Percentiles rank a stretch among this genome's conserved stretches.
phyloP scores from a whole-genome alignment of 2,329 filamentous ascomycete species.

The Blastomyces parvus region DNA sequence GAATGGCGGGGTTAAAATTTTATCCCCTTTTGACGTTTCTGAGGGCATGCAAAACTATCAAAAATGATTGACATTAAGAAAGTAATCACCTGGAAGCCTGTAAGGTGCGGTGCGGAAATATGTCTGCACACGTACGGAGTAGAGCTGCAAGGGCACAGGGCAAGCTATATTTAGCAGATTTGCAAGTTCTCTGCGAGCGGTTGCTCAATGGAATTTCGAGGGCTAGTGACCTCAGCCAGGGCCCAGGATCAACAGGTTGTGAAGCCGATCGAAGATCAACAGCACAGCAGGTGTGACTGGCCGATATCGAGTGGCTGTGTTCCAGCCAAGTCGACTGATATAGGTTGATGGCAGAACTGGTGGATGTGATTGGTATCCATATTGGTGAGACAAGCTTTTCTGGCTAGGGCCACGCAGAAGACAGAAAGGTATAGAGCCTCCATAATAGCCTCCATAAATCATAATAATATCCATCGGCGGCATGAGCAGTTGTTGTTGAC shows the following conservation, averaged over 20 bases:
- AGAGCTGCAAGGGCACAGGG: not conserved
- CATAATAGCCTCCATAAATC: not conserved
- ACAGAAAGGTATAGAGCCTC: not conserved
- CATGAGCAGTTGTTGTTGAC: not conserved
- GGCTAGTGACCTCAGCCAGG: no score
- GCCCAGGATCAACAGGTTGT: not conserved
- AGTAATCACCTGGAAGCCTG: not conserved
- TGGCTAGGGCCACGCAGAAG: not conserved
- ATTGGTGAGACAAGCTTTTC: slow-evolving; percentile 5
- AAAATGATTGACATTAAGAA: not conserved
- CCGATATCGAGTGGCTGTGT: slow-evolving; percentile 1
- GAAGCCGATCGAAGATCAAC: not conserved
- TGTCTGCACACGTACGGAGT: no score
- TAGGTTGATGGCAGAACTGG: not conserved
- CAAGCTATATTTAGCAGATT: not conserved
- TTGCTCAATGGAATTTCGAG: not conserved
- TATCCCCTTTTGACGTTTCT: not conserved
- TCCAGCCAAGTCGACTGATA: not conserved
- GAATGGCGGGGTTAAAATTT: not conserved
- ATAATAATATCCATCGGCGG: not conserved
- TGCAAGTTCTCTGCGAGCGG: not conserved
- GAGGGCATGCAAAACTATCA: not conserved
- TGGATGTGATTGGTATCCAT: not conserved
- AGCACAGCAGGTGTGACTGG: not conserved
- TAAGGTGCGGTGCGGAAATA: no score